Base-by-base conservation (phyloP, 176 grass and related monocot genomes). In the Oryza officinalis region DNA sequence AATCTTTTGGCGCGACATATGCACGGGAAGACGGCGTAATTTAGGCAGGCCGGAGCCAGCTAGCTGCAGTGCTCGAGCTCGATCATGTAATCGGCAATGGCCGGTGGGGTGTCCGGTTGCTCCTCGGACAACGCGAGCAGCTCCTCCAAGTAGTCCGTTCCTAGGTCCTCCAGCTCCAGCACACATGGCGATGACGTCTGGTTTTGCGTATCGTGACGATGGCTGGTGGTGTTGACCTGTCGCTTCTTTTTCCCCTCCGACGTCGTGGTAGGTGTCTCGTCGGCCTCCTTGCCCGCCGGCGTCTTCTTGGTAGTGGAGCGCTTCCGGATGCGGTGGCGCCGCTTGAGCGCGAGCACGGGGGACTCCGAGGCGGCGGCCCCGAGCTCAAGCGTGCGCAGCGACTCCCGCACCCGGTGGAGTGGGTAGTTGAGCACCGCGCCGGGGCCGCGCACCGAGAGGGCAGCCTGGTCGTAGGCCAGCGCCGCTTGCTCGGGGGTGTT, bases 101-200 rank as follows among this genome's bases (percentile, higher is more conserved):
- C 47, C 47, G 47, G 47, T 38, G 37, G 37, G 7, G 47, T 15
- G 15, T 50, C 15, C 47, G 47, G 47, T 50, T 50, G 15, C 47
- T 50, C 47, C 15, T 75, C 47, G 47, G 47, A 75, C 28, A 75
- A 32, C 10, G 47, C 47, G 15, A 92, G 59, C 1, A 92, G 83
- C 80, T 88, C 90, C 66, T 92, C 90, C 82, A 92, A 69, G 80
- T 86, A 92, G 40, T 92, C 86, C n/a, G 49, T 22, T 33, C 74
- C 74, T 3, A 76, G 50, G 67, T 92, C 90, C 40, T 88, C 90
- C 31, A 92, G 76, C 44, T 88, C 90, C n/a, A 92, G 49, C 32
- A 88, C 86, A 59, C 77, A 3, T n/a, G 49, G 20, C 2, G 28
- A 47, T 17, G 28, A 20, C 1, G 45, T 10, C 6, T 54, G 47